phyloP scores from a whole-genome alignment of 169 alveolate species.

The Theileria luwenshuni region DNA sequence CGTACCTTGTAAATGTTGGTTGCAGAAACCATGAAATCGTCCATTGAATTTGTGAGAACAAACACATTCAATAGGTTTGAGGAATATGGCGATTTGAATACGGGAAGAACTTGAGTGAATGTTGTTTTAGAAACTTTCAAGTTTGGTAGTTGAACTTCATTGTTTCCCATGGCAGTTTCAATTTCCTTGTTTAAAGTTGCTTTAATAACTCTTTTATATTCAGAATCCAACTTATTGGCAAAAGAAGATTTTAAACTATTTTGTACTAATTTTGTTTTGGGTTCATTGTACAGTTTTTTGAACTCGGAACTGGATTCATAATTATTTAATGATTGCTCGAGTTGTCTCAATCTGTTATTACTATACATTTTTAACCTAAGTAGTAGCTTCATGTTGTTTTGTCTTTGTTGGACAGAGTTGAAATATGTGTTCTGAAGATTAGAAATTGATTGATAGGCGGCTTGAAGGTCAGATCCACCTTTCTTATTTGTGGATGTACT shows the following conservation, averaged over 20 bases:
- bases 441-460: constrained; percentile 29
- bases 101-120: neutral
- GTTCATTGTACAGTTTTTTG: neutral
- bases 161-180: neutral
- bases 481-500: constrained; percentile 5
- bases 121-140: neutral
- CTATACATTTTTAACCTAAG: constrained; percentile 62
- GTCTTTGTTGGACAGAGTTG: constrained; percentile 52
- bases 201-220: constrained; percentile 1
- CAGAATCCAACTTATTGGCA: neutral
- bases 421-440: constrained; percentile 47
- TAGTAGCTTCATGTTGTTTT: constrained; percentile 48
- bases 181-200: neutral
- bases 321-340: neutral
- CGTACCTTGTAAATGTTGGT: constrained; percentile 25
- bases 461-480: constrained; percentile 18
- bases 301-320: neutral
- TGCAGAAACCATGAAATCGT: constrained; percentile 29
- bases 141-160: neutral
- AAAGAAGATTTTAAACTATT: neutral
- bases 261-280: constrained; percentile 3
- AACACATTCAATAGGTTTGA: constrained; percentile 36
- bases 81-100: constrained; percentile 2
- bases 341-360: neutral
- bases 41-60: constrained; percentile 21